Base-by-base conservation (phyloP, 805 yeast genomes). In the Saturnispora ahearnii region DNA sequence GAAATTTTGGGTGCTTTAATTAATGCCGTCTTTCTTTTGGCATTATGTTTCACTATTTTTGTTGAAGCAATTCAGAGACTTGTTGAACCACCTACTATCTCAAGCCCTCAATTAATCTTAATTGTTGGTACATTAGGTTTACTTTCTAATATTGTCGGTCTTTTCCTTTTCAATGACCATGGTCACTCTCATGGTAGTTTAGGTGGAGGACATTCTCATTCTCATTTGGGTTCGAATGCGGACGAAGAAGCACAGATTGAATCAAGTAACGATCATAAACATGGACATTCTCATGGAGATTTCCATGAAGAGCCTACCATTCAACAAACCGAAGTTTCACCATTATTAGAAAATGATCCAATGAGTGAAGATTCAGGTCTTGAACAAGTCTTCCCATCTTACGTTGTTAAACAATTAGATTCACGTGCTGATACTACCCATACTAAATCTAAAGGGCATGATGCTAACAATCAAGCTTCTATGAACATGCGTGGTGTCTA, bases 401-500 rank as follows among this genome's bases (percentile, higher is more conserved):
- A 54, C 33, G 65, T 65, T 22, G 64, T 63, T 21, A 50, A 50
- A 22, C 56, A 54, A 30, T 36, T 62, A n/a, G 50, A 56, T 8
- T 26, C 29, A 26, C 29, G 9, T 36, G 40, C 45, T 11, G 22
- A 33, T 11, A 13, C 37, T 10, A 5, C 13, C 5, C 43, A 26
- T 40, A 15, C 48, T n/a, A 49, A 48, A 18, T 47, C 49, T 30
- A 33, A 49, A 24, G 57, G 53, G 13, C 53, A 44, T 30, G 53
- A 44, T 1, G 49, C 52, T 10, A 36, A 9, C 15, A 53, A 54
- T 32, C 61, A 63, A 31, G 79, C 77, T 62, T 86, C 96, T n/a
- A 72, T 91, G 71, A 91, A 93, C 67, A 91, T 91, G 97, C 90
- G 87, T 60, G 99, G 99, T 55, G 97, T 91, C 3, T 93, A 87